Evolutionary conservation across 2,329 filamentous ascomycete species (phyloP).

Genomic region (Diaporthe nobilis): DNA sequence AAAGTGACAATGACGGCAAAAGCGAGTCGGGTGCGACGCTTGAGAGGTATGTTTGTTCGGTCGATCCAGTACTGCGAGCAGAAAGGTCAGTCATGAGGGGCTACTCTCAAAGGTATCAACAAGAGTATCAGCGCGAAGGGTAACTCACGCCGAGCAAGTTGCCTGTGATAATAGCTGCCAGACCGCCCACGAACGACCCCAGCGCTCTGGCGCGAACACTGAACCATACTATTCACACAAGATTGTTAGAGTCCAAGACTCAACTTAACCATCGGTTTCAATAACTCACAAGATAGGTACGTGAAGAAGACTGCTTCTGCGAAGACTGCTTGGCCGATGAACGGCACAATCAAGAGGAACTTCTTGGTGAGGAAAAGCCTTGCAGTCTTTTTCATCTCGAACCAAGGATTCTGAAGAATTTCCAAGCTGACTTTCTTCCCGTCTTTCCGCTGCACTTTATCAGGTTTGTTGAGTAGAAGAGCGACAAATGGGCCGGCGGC

Average conservation of each 20-base stretch:
- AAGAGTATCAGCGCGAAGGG: constrained; percentile 38
- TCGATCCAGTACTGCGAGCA: constrained; percentile 68
- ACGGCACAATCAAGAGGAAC: constrained; percentile 75
- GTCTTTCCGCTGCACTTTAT: constrained; percentile 75
- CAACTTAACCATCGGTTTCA: not conserved
- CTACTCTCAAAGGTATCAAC: not conserved
- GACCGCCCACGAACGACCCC: constrained; percentile 78
- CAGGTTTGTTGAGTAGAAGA: constrained; percentile 72
- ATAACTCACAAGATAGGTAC: constrained; percentile 64
- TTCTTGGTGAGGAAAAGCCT: constrained; percentile 72
- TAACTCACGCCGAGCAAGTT: constrained; percentile 72
- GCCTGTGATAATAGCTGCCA: constrained; percentile 75
- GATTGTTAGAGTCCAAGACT: not conserved
- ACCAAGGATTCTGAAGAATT: constrained; percentile 69
- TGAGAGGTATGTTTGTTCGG: constrained; percentile 66
- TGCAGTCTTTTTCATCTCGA: constrained; percentile 72
- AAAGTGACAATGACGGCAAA: constrained; percentile 69
- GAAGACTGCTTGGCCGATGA: constrained; percentile 80
- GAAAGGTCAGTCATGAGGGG: constrained; percentile 42
- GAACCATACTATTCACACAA: constrained; percentile 70
- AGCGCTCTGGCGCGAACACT: constrained; percentile 77
- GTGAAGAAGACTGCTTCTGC: constrained; percentile 81
- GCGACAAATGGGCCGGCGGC: constrained; percentile 75
- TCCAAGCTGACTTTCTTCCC: constrained; percentile 72
- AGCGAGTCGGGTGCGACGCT: constrained; percentile 65